Percentiles rank a stretch among this genome's conserved stretches.
Evolutionary conservation across 2,329 filamentous ascomycete genomes (phyloP).

Genomic region (Sarocladium brachiariae): DNA sequence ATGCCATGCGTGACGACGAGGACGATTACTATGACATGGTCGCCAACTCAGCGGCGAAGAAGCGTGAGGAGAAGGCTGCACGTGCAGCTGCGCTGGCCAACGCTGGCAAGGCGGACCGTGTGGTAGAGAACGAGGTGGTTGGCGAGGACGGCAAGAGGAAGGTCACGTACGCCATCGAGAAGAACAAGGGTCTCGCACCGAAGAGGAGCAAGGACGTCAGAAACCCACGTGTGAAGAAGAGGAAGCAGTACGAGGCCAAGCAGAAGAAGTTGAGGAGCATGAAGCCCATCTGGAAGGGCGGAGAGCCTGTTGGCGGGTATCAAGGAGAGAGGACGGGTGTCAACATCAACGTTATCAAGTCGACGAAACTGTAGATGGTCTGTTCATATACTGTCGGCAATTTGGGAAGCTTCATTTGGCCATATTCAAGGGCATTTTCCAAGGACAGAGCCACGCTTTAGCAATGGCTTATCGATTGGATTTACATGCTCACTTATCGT

Average conservation of each 20-base stretch:
- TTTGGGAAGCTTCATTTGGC: background rate
- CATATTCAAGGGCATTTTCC: background rate
- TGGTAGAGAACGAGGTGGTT: conserved; percentile 60
- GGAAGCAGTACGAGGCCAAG: conserved; percentile 92
- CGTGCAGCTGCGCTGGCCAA: conserved; percentile 47
- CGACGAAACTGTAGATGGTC: conserved; percentile 67
- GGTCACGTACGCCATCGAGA: conserved; percentile 89
- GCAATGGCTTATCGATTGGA: too few species aligned
- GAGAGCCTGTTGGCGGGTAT: conserved; percentile 79
- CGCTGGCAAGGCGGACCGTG: conserved; percentile 57
- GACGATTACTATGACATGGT: conserved; percentile 90
- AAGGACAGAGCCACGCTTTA: too few species aligned
- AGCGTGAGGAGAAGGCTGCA: conserved; percentile 65
- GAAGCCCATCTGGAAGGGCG: conserved; percentile 78
- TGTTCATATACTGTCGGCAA: background rate
- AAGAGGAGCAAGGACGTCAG: conserved; percentile 88
- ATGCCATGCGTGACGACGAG: conserved; percentile 49
- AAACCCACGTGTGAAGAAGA: conserved; percentile 97
- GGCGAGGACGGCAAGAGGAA: conserved; percentile 83
- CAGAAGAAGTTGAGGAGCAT: conserved; percentile 93
- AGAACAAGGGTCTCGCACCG: conserved; percentile 93
- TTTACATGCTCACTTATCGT: too few species aligned
- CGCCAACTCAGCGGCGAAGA: conserved; percentile 59
- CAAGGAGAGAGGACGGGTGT: conserved; percentile 91
- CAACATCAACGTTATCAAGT: conserved; percentile 88